phyloP scores from a whole-genome alignment of 257 asterid species.

The Rubia yunnanensis region DNA sequence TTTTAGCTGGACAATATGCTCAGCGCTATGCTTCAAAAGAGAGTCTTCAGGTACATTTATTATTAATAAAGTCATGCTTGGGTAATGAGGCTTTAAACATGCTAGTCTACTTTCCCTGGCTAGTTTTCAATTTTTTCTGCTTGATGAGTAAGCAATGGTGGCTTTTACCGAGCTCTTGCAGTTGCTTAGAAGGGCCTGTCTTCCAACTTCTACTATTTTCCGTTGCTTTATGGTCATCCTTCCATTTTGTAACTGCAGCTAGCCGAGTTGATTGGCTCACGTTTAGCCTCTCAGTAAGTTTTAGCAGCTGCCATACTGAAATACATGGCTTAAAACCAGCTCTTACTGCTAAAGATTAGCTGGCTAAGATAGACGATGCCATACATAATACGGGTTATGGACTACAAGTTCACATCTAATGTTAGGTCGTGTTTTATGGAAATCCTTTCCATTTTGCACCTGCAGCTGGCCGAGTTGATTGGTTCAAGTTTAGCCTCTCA shows the following conservation, averaged over 20 bases:
- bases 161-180: too few species aligned
- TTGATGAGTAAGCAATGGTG: too few species aligned
- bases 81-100: neutral
- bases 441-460: neutral
- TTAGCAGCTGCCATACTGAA: conserved; percentile 12
- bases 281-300: conserved; percentile 16
- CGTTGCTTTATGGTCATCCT: neutral
- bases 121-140: neutral
- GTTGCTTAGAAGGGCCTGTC: too few species aligned
- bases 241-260: conserved; percentile 18
- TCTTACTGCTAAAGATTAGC: conserved; percentile 24
- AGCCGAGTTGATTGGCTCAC: conserved; percentile 36
- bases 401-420: neutral
- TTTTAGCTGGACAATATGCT: conserved; percentile 44
- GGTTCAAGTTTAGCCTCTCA: conserved; percentile 23
- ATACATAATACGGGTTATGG: neutral
- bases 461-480: conserved; percentile 39
- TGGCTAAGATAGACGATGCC: conserved; percentile 17
- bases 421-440: neutral
- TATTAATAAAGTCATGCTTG: neutral
- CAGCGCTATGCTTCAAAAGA: conserved; percentile 30
- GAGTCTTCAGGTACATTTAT: conserved; percentile 47
- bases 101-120: neutral
- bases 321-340: conserved; percentile 16
- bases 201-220: neutral